Evolutionary conservation across 306 rosid genomes (phyloP).

Genomic region (Cicer yamashitae): DNA sequence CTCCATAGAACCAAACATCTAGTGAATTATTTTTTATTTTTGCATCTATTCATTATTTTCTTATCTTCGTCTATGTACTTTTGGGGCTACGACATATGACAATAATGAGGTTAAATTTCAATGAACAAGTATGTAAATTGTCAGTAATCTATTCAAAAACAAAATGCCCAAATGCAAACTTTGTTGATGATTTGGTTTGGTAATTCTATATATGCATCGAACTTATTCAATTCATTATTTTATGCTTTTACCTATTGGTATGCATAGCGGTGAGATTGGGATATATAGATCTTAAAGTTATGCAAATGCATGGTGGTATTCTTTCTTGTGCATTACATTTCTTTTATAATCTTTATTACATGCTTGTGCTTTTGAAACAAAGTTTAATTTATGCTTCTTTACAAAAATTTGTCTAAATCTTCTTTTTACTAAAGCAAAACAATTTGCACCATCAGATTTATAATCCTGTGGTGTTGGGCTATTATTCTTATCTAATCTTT

Average conservation of each 20-base stretch:
- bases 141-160: background rate
- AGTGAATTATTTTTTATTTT: background rate
- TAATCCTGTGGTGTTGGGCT: slow-evolving; percentile 46
- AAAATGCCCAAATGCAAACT: slow-evolving; percentile 7
- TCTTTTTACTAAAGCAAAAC: slow-evolving; percentile 55
- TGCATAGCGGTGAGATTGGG: slow-evolving; percentile 44
- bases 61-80: slow-evolving; percentile 1
- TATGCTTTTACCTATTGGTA: slow-evolving; percentile 40
- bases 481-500: slow-evolving; percentile 45
- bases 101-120: background rate
- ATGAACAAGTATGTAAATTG: slow-evolving; percentile 13
- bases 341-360: slow-evolving; percentile 59
- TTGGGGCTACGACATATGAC: background rate
- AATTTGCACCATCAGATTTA: slow-evolving; percentile 54
- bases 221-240: slow-evolving; percentile 44
- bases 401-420: slow-evolving; percentile 54
- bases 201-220: slow-evolving; percentile 3
- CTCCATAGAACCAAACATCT: too few species aligned
- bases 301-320: slow-evolving; percentile 44
- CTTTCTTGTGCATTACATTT: slow-evolving; percentile 54
- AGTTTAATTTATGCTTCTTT: slow-evolving; percentile 61
- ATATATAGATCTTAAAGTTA: slow-evolving; percentile 39
- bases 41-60: background rate
- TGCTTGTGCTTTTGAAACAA: slow-evolving; percentile 60
- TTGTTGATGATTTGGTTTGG: slow-evolving; percentile 34